A percentile compares a stretch with the other conserved stretches of the same genome.
These are phyloP conservation scores for Piloderma croceum DNA, from an alignment of 768 basidiomycete species.

Conservation along the genomic window DNA sequence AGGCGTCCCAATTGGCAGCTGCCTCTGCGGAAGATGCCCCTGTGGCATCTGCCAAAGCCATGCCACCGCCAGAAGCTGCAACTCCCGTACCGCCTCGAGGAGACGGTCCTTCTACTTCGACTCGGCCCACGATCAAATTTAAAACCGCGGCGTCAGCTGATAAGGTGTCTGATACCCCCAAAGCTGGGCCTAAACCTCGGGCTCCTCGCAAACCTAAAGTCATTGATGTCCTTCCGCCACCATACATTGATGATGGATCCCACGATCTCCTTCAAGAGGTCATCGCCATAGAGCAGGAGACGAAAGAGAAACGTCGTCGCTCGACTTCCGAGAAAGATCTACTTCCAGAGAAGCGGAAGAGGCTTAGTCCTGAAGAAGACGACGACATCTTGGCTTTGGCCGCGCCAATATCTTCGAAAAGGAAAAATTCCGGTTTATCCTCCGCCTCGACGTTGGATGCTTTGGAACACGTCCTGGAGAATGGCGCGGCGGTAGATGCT, in stretches of 20 bases:
- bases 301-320: conserved; percentile 49
- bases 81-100: conserved; percentile 33
- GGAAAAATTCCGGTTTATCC: conserved; percentile 39
- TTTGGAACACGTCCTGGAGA: too few species aligned
- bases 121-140: conserved; percentile 61
- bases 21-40: conserved; percentile 16
- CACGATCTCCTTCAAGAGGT: conserved; percentile 79
- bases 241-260: conserved; percentile 76
- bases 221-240: conserved; percentile 47
- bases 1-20: too few species aligned
- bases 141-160: conserved; percentile 40
- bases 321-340: conserved; percentile 32
- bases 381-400: conserved; percentile 63
- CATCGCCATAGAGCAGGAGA: conserved; percentile 69
- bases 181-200: conserved; percentile 33
- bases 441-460: conserved; percentile 27
- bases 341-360: conserved; percentile 54
- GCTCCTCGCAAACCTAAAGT: conserved; percentile 40
- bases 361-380: conserved; percentile 40
- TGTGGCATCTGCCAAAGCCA: conserved; percentile 8
- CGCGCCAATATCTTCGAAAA: conserved; percentile 62
- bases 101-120: conserved; percentile 27
- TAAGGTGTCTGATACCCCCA: conserved; percentile 26
- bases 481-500: conserved; percentile 10
- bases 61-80: conserved; percentile 30